phyloP scores from a whole-genome alignment of 2,329 filamentous ascomycete species.

The Colletotrichum sp. region DNA sequence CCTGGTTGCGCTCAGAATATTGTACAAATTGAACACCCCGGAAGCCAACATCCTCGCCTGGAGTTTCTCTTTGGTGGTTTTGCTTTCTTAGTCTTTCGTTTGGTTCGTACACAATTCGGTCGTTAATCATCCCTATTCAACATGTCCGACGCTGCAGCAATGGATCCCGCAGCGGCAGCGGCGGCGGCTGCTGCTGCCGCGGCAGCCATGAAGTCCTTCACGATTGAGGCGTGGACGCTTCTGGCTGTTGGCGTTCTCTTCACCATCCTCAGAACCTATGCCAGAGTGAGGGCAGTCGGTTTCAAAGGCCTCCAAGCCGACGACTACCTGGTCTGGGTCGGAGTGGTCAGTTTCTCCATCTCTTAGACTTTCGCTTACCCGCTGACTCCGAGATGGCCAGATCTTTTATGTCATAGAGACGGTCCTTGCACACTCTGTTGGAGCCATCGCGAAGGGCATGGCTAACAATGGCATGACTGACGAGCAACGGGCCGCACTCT shows the following conservation, averaged over 20 bases:
- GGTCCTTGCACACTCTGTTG: background rate
- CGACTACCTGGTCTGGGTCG: conserved; percentile 40
- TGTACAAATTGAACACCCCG: background rate
- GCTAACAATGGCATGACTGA: conserved; percentile 64
- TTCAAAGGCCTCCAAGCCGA: conserved; percentile 35
- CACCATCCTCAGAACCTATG: conserved; percentile 40
- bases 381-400: conserved; percentile 31
- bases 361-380: conserved; percentile 23
- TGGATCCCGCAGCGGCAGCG: conserved; percentile 24
- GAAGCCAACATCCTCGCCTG: background rate
- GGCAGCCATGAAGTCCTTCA: conserved; percentile 31
- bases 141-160: background rate
- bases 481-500: conserved; percentile 49
- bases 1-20: background rate
- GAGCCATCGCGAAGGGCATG: conserved; percentile 51
- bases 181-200: conserved; percentile 25
- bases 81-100: background rate
- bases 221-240: conserved; percentile 40
- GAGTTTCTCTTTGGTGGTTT: background rate
- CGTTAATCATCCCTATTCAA: background rate
- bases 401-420: conserved; percentile 54
- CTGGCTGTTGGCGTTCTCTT: conserved; percentile 36
- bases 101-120: background rate
- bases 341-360: conserved; percentile 35
- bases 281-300: conserved; percentile 36